Percentiles rank a stretch among this genome's conserved stretches.
Evolutionary conservation across 352 stramenopile genomes (phyloP).

Genomic region (Phytopythium litorale): DNA sequence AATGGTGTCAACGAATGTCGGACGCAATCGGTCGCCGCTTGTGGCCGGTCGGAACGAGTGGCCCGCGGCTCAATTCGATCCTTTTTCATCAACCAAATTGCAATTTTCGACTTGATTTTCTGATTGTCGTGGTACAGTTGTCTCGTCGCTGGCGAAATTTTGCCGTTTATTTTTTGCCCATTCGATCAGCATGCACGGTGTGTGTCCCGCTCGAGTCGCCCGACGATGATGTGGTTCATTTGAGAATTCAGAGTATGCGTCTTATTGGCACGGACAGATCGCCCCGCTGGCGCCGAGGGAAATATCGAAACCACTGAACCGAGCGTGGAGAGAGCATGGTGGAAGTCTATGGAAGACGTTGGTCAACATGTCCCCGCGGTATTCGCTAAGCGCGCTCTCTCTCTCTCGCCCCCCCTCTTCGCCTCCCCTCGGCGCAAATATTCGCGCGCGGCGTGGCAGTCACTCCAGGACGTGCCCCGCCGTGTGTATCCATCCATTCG

Average conservation of each 20-base stretch:
- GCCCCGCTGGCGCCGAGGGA: background rate
- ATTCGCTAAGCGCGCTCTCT: background rate
- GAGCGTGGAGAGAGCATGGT: background rate
- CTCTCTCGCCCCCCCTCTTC: background rate
- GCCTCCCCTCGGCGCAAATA: background rate
- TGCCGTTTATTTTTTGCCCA: background rate
- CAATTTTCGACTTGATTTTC: constrained; percentile 7
- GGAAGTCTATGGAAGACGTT: background rate
- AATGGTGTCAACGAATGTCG: background rate
- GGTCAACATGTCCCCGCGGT: constrained; percentile 2
- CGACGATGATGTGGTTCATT: background rate
- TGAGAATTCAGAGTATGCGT: background rate
- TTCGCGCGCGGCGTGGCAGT: background rate
- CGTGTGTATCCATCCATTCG: constrained; percentile 8
- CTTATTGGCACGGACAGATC: background rate
- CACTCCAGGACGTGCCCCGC: background rate
- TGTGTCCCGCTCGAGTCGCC: background rate
- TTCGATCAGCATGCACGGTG: background rate
- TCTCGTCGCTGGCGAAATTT: background rate
- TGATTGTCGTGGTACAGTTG: background rate
- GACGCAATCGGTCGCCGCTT: background rate
- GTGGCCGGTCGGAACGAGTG: constrained; percentile 5
- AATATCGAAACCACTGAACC: constrained; percentile 11
- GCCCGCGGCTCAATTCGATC: background rate
- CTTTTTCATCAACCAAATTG: background rate